Base-by-base conservation (phyloP, 495 filamentous ascomycete genomes). In the Thozetella sp. region DNA sequence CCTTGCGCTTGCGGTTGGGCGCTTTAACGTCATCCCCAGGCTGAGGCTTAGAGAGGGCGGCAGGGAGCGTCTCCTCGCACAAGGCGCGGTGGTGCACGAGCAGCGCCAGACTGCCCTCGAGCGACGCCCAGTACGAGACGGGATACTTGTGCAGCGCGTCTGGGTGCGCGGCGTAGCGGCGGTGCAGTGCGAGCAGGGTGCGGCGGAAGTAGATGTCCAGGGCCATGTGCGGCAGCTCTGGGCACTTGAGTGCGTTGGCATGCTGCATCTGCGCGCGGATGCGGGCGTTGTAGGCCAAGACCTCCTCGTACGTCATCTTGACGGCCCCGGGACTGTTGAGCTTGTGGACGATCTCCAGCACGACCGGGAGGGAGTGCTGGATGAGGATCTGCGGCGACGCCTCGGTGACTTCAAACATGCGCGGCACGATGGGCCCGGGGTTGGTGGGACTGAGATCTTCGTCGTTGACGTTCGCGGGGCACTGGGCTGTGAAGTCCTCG, bases 171-270 rank as follows among this genome's bases (percentile, higher is more conserved):
- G 76, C 74, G 57, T 80, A 86, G 1, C 77, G 78, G 1, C 74
- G 67, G 56, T 86, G 82, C 1, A 86, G 68, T 1, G 72, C 59
- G 24, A 84, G 66, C 4, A 84, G 61, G 37, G 77, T 82, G 9
- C 79, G 76, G 30, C 75, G 80, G 51, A 81, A 65, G n/a, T 77
- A 66, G 50, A 72, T 65, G 20, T 73, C 54, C 25, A 79, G n/a
- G 53, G 70, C 62, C 48, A 45, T 66, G 53, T 55, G 57, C 24
- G 60, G 57, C 34, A 65, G 57, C 34, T 60, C n/a, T n/a, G 50
- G 57, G 51, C 50, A 46, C 25, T 40, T 53, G 22, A 59, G 48
- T 2, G 48, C 48, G 25, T 54, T 51, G 22, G 57, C 57, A 24
- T 59, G 57, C 22, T 27, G 34, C 57, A 59, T 59, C 22, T 53